Evolutionary conservation across 108 stramenopile species (phyloP), one percentile per base, ranked within the genome.

Genomic region (Skeletonema menzelii): DNA sequence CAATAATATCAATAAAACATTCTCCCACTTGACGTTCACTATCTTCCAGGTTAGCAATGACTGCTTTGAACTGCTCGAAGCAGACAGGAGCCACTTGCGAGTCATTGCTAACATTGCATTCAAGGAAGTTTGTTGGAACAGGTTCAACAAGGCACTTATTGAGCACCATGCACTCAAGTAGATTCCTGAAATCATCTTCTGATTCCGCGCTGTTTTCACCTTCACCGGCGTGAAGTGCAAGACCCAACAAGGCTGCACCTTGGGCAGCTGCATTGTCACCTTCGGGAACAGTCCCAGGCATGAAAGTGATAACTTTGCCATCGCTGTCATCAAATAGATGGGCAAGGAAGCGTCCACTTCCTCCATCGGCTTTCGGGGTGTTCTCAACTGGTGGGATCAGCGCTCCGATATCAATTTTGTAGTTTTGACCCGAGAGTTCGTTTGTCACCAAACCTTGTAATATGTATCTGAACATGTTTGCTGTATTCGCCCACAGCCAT

Each of bases 401-500:
- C 22, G 31, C 19, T 4, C 78, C 78, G 30, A 79, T 27, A 47
- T 79, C 78, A 27, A 79, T 19, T 27, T 71, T 64, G 73, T 73
- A 83, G 20, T 59, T 24, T 46, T 56, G 32, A 27, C 74, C 74
- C 22, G 72, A 47, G 10, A 84, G 22, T 55, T 84, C 83, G 38
- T 84, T 84, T 26, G 82, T 79, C 7, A 84, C 82, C 6, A 84
- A 61, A 3, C 78, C 78, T 71, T 84, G 82, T 3, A 84, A 42
- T 55, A 84, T 84, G 38, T 84, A 84, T 10, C 53, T 73, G 60
- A 84, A 79, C 20, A 79, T 59, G 59, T 84, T 84, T 19, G 56
- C 72, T 68, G 32, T 61, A 20, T 53, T 56, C 3, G 73, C 78
- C 75, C 75, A 82, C 27, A 22, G 1, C 80, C 80, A 82, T 8